Conservation (phyloP, 352 stramenopile genomes). For the Globisporangium yorkense region DNA sequence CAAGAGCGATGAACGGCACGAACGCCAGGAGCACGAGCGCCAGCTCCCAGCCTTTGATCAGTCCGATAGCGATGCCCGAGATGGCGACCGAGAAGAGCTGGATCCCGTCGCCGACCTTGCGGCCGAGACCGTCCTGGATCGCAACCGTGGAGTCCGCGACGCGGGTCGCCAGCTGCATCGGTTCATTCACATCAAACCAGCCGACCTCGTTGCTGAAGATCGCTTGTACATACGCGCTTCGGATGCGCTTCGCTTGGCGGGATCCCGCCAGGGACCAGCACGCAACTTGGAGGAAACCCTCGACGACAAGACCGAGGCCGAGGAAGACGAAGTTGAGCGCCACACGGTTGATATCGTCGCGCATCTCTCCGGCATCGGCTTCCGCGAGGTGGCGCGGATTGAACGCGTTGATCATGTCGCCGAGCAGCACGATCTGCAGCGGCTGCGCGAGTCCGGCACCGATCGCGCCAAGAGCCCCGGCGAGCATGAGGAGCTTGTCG, state of each 20-base stretch:
- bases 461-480: slow-evolving; percentile 14
- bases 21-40: slow-evolving; percentile 58
- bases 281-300: slow-evolving; percentile 33
- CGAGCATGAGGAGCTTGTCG: slow-evolving; percentile 21
- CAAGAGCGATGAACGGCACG: slow-evolving; percentile 51
- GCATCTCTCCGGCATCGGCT: slow-evolving; percentile 20
- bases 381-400: slow-evolving; percentile 11
- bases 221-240: slow-evolving; percentile 21
- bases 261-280: slow-evolving; percentile 58
- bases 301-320: slow-evolving; percentile 17
- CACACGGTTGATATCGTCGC: slow-evolving; percentile 25
- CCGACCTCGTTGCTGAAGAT: slow-evolving; percentile 33
- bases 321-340: slow-evolving; percentile 30
- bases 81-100: slow-evolving; percentile 61
- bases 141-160: slow-evolving; percentile 29
- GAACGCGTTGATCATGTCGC: slow-evolving; percentile 30
- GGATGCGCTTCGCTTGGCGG: slow-evolving; percentile 42
- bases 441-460: slow-evolving; percentile 16
- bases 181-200: slow-evolving; percentile 43
- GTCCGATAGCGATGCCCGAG: slow-evolving; percentile 51
- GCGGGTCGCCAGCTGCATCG: slow-evolving; percentile 20
- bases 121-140: slow-evolving; percentile 61
- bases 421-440: slow-evolving; percentile 29
- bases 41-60: slow-evolving; percentile 62
- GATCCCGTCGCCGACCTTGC: slow-evolving; percentile 47